phyloP scores from a whole-genome alignment of 805 yeast genomes.

The Cyberlindnera suaveolens region DNA sequence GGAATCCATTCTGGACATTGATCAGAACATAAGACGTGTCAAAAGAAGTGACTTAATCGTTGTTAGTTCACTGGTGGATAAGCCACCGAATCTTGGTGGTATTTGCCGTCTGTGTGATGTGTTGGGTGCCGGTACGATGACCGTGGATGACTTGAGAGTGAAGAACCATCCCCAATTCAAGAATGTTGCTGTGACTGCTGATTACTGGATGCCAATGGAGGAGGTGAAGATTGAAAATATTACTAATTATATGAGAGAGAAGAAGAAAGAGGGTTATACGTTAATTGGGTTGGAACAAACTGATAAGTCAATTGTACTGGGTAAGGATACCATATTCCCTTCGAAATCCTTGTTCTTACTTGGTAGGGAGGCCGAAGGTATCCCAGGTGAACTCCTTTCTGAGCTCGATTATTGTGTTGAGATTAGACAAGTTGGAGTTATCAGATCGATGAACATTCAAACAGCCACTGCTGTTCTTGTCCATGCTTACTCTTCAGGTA shows the following conservation, averaged over 20 bases:
- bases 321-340: conserved; percentile 64
- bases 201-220: conserved; percentile 88
- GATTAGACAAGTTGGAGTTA: conserved; percentile 86
- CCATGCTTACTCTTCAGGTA: conserved; percentile 64
- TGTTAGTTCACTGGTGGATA: conserved; percentile 87
- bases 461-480: conserved; percentile 94
- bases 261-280: conserved; percentile 75
- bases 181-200: conserved; percentile 91
- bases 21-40: conserved; percentile 39
- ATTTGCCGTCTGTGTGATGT: conserved; percentile 91
- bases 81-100: conserved; percentile 90
- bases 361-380: conserved; percentile 88
- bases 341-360: conserved; percentile 67
- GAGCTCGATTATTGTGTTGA: conserved; percentile 85
- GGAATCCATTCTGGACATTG: conserved; percentile 60
- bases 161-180: conserved; percentile 65
- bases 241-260: conserved; percentile 46
- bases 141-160: conserved; percentile 65
- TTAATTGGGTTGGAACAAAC: conserved; percentile 91
- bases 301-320: conserved; percentile 73
- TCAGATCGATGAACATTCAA: conserved; percentile 94
- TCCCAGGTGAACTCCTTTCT: conserved; percentile 77
- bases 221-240: conserved; percentile 63
- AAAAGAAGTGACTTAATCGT: conserved; percentile 80
- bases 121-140: conserved; percentile 78